phyloP scores from a whole-genome alignment of 2,329 filamentous ascomycete genomes.

The Aspergillus sp. region DNA sequence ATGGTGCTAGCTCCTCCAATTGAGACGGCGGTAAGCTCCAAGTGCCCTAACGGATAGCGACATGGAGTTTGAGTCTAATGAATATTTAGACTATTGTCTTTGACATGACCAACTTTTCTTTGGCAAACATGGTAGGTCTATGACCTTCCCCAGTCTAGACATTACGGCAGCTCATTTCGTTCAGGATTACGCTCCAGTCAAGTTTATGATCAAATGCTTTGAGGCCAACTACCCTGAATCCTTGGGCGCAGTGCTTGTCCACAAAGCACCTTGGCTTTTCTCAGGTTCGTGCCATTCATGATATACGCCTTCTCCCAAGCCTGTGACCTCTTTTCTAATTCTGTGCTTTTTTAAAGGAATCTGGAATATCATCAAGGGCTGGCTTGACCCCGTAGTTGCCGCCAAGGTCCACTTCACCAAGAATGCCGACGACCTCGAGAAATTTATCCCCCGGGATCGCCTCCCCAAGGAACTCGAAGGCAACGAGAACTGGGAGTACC shows the following conservation, averaged over 20 bases:
- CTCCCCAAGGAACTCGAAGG: constrained; percentile 81
- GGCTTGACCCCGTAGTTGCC: constrained; percentile 94
- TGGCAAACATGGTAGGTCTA: constrained; percentile 79
- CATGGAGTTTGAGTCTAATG: constrained; percentile 13
- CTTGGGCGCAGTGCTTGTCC: constrained; percentile 79
- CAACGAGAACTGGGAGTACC: constrained; percentile 74
- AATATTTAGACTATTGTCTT: constrained; percentile 71
- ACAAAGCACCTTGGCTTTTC: constrained; percentile 96
- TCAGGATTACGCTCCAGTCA: constrained; percentile 86
- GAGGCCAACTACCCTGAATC: constrained; percentile 97
- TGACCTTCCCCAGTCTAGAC: too few species aligned
- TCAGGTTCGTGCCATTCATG: constrained; percentile 52
- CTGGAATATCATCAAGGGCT: constrained; percentile 90
- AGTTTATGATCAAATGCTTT: constrained; percentile 99
- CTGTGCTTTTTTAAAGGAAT: constrained; percentile 50
- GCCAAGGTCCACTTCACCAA: constrained; percentile 91
- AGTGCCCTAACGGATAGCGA: not conserved
- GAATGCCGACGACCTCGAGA: constrained; percentile 65
- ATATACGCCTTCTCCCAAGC: not conserved
- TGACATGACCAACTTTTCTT: constrained; percentile 87
- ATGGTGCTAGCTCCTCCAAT: constrained; percentile 70
- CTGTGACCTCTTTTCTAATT: too few species aligned
- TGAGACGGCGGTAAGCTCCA: constrained; percentile 73
- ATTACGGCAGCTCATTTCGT: too few species aligned
- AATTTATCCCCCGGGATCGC: constrained; percentile 61